Percentiles rank a stretch among this genome's conserved stretches.
phyloP scores from a whole-genome alignment of 805 yeast species.

The Pichia eremophila region DNA sequence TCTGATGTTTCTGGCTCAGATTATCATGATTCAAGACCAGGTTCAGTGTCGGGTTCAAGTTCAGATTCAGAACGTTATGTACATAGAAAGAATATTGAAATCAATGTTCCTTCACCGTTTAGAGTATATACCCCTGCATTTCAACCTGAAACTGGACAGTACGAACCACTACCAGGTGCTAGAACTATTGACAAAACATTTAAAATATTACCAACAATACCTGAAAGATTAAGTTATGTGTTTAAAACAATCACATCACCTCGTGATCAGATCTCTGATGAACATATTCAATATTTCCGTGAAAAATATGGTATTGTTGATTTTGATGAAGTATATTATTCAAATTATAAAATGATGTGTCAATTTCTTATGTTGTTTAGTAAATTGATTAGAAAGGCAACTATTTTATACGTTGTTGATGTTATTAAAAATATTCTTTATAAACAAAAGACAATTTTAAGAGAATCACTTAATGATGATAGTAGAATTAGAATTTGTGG shows the following conservation, averaged over 20 bases:
- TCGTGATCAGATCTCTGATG: not conserved
- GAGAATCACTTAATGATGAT: not conserved
- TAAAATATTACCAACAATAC: not conserved
- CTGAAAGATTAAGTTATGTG: not conserved
- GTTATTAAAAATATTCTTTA: not conserved
- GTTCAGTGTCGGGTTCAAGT: too few relatives aligned
- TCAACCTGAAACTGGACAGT: not conserved
- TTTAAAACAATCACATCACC: not conserved
- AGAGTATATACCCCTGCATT: not conserved
- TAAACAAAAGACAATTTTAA: slow-evolving; percentile 1
- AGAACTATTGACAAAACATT: not conserved
- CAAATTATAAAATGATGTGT: not conserved
- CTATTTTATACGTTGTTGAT: not conserved
- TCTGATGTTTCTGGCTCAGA: too few relatives aligned
- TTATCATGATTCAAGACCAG: too few relatives aligned
- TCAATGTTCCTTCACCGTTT: too few relatives aligned
- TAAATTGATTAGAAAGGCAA: not conserved
- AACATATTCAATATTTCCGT: not conserved
- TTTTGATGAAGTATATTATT: not conserved
- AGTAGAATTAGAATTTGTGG: not conserved
- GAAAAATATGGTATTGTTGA: not conserved
- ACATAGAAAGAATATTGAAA: too few relatives aligned
- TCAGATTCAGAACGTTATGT: too few relatives aligned
- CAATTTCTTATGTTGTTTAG: not conserved
- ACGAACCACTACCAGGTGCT: not conserved